Conservation (phyloP, 148 eudicot species). For the Camellia lanceoleosa region DNA sequence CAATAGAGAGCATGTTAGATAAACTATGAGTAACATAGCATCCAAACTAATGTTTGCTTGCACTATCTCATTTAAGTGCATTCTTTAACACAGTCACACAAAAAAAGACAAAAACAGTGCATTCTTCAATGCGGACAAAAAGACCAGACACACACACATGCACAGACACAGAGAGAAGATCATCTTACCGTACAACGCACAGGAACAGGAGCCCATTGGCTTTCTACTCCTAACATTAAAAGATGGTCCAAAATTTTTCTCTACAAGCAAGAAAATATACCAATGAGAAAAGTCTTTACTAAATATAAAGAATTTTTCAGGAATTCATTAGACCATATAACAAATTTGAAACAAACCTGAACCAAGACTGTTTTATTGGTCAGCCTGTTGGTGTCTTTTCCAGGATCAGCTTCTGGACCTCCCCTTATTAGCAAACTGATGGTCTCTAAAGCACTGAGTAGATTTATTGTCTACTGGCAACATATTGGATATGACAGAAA, state of each 20-base stretch:
- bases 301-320: not conserved
- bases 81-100: not conserved
- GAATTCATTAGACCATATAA: not conserved
- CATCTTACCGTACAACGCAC: conserved; percentile 84
- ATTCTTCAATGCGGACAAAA: not conserved
- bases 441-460: conserved; percentile 88
- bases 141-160: not conserved
- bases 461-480: conserved; percentile 93
- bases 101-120: not conserved
- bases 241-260: conserved; percentile 75
- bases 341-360: conserved; percentile 58
- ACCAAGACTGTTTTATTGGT: conserved; percentile 87
- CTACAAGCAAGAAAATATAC: conserved; percentile 36
- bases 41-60: not conserved
- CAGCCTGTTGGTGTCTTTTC: conserved; percentile 59
- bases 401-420: conserved; percentile 59
- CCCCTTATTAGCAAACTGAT: conserved; percentile 62
- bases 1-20: not conserved
- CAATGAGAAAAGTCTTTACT: conserved; percentile 1
- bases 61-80: not conserved
- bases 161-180: not conserved
- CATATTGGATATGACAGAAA: conserved; percentile 25
- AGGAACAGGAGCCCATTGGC: conserved; percentile 96
- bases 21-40: not conserved
- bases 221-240: conserved; percentile 88